Base-by-base conservation (phyloP, 176 grass and related monocot genomes). In the Cenchrus purpureus region DNA sequence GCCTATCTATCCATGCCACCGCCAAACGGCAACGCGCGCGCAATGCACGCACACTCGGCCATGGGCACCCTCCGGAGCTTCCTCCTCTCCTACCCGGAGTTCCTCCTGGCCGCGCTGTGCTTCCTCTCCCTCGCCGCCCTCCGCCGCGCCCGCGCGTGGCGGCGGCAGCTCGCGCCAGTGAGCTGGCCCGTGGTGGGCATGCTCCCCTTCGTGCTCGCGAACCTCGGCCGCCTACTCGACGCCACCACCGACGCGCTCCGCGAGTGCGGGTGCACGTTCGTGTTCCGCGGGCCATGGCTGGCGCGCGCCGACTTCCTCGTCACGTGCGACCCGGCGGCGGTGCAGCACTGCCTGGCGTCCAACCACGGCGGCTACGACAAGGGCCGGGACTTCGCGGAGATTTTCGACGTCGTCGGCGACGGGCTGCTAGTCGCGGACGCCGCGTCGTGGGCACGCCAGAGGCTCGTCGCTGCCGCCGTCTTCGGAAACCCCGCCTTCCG, bases 141-240 rank as follows among this genome's bases (percentile, higher is more conserved):
- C 74, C 79, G 83, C 83, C 78, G 51, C 29, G 29, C 1, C 46
- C 79, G 45, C 37, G 52, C 29, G 11, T 34, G 34, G 34, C 8
- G 76, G 19, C n/a, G 67, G 31, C 50, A 6, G 25, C 12, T 2
- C 1, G 51, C 37, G 4, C 88, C 88, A 8, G 17, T 92, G 52
- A 59, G 58, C 79, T 91, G 93, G 90, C 93, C 90, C 8, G 43
- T 91, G 71, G 46, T 91, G 28, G 90, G 93, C 72, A 95, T 91
- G 91, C 71, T 89, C 37, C 93, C 93, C 5, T 79, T 65, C 12
- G 25, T 91, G 11, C 1, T 90, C 20, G 0, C 0, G 1, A 62
- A 91, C 78, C 48, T 79, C 48, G 73, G 64, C n/a, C 71, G 22
- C 52, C 44, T 90, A 61, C 86, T 91, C 13, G 88, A 92, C 65